A percentile compares a stretch with the other conserved stretches of the same genome.
Evolutionary conservation across 805 yeast genomes (phyloP).

Genomic region (Scheffersomyces coipomensis): DNA sequence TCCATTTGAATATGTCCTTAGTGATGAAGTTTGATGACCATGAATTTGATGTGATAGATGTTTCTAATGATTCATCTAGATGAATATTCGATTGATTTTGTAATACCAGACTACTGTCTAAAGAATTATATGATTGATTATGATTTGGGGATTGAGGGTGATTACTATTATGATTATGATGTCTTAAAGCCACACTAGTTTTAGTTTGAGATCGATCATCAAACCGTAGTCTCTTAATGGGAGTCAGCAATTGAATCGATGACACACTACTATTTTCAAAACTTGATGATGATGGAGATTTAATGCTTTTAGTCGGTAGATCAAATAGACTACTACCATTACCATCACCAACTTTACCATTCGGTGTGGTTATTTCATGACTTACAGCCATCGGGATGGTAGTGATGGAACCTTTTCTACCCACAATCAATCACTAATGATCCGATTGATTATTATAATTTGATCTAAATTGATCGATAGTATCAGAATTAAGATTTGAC

Average conservation of each 20-base stretch:
- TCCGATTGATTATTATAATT: too few species aligned
- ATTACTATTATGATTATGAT: too few species aligned
- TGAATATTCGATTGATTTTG: neutral
- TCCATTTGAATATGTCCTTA: constrained; percentile 21
- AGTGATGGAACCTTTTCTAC: too few species aligned
- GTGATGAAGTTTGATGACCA: neutral
- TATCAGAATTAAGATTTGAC: too few species aligned
- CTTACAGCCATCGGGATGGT: neutral
- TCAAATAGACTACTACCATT: constrained; percentile 5
- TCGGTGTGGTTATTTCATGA: neutral
- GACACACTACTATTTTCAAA: neutral
- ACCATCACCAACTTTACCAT: neutral
- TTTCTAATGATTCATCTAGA: neutral
- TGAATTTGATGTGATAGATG: too few species aligned
- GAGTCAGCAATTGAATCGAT: constrained; percentile 4
- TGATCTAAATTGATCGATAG: too few species aligned
- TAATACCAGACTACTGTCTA: neutral
- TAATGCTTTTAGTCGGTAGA: constrained; percentile 4
- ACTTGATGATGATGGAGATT: constrained; percentile 4
- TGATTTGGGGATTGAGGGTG: too few species aligned
- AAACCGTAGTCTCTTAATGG: constrained; percentile 22
- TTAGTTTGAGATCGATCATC: constrained; percentile 38
- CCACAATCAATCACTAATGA: too few species aligned
- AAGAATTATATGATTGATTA: neutral
- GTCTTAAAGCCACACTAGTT: constrained; percentile 19